Evolutionary conservation across 805 yeast genomes (phyloP), one percentile per base, ranked within the genome.

Genomic region (Candida arabinofermentans): DNA sequence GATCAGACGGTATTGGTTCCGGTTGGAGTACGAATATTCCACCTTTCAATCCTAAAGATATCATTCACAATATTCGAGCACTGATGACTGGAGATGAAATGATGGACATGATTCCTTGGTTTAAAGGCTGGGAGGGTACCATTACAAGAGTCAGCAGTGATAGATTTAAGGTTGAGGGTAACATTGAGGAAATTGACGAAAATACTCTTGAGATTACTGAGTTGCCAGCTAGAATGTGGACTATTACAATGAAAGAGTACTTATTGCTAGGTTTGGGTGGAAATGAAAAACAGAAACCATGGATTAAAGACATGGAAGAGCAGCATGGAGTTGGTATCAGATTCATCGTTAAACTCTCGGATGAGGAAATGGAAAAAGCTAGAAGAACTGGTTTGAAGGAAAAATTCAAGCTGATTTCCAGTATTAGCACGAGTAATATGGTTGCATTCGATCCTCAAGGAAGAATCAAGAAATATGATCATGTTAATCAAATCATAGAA

Each of bases 21-120:
- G 99, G 99, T 51, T 93, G 98, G 97, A 86, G 96, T 50, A 89
- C 98, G 1, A 80, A 78, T 47, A 83, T 93, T 48, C 99, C 99
- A 1, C 80, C 86, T 31, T 91, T 77, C 66, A 89, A 93, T 59
- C 99, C 99, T 0, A 54, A 62, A 12, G 98, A 91, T 58, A 70
- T 93, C 46, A 88, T 88, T 21, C 67, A 64, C 2, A 93, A 93
- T 54, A 68, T 93, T 24, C 77, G 79, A 44, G 77, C 76, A 31
- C 58, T 93, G 53, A 81, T 93, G 88, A 69, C 72, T 16, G 85
- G 79, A 8, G 83, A 87, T 54, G 85, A 79, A 27, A 59, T 79
- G 65, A 72, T 67, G 23, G 86, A 83, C 29, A 79, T 93, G 88
- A 61, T 67, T 8, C 99, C 99, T 1, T 93, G 98, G 98, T 93